Percentiles rank a stretch among this genome's conserved stretches.
These are phyloP conservation scores for Cucumis cinereus DNA, from an alignment of 306 rosid species.

Conservation along the genomic window DNA sequence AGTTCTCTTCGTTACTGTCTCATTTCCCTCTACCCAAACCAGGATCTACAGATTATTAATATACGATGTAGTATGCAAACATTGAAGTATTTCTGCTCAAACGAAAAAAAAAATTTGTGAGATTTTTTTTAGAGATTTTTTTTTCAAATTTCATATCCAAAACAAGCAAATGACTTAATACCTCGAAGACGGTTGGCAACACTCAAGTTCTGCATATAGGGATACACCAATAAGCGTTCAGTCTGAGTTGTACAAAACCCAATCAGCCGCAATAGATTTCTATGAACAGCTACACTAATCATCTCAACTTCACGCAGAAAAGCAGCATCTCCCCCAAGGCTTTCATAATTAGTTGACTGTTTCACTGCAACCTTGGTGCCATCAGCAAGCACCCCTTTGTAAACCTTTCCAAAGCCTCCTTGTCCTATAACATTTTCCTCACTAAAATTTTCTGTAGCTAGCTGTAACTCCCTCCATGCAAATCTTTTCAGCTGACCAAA, in stretches of 20 bases:
- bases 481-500: conserved; percentile 89
- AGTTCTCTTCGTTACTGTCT: neutral
- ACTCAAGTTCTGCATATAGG: conserved; percentile 94
- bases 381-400: conserved; percentile 87
- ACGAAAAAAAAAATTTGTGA: neutral
- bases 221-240: conserved; percentile 88
- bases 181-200: conserved; percentile 91
- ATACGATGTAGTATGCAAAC: neutral
- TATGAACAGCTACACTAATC: conserved; percentile 97
- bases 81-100: neutral
- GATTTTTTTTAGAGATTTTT: neutral
- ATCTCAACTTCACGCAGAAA: conserved; percentile 98
- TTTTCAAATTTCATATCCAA: neutral
- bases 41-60: neutral
- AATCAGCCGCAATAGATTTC: conserved; percentile 70
- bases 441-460: conserved; percentile 83
- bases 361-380: conserved; percentile 86
- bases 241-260: conserved; percentile 94
- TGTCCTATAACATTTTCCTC: conserved; percentile 92
- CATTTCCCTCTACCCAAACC: neutral
- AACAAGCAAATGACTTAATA: conserved; percentile 9
- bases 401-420: conserved; percentile 99
- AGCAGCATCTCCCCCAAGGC: conserved; percentile 97
- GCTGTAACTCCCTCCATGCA: conserved; percentile 85
- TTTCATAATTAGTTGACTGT: conserved; percentile 78